Conservation (phyloP, 352 stramenopile genomes). For the Globisporangium emineosum region DNA sequence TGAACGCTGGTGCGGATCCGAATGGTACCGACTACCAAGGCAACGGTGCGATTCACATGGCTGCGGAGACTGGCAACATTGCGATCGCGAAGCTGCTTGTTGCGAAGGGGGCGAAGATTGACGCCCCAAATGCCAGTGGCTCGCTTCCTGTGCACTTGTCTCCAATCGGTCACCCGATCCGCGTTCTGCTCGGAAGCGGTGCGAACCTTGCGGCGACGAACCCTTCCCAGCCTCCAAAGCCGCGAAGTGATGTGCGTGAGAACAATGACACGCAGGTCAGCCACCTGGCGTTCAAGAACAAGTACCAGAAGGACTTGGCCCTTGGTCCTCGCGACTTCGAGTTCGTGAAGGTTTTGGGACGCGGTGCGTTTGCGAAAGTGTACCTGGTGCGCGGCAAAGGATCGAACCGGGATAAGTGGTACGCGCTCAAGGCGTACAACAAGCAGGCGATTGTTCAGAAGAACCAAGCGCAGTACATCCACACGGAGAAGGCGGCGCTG, state of each 20-base stretch:
- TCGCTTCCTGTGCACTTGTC: conserved; percentile 82
- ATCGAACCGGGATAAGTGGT: conserved; percentile 85
- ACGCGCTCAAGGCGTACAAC: conserved; percentile 86
- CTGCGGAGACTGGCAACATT: conserved; percentile 76
- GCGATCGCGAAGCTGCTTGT: conserved; percentile 73
- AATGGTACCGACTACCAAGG: conserved; percentile 82
- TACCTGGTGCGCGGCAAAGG: conserved; percentile 82
- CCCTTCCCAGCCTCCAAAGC: conserved; percentile 58
- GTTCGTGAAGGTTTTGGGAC: conserved; percentile 83
- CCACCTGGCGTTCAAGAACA: conserved; percentile 90
- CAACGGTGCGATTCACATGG: conserved; percentile 83
- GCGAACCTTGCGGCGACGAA: conserved; percentile 70
- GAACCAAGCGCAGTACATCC: conserved; percentile 87
- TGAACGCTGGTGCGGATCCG: conserved; percentile 64
- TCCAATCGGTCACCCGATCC: conserved; percentile 83
- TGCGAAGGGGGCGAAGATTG: conserved; percentile 64
- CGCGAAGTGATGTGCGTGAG: conserved; percentile 46
- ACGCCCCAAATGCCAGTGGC: conserved; percentile 73
- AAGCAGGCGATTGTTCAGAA: conserved; percentile 88
- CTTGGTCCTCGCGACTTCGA: conserved; percentile 83
- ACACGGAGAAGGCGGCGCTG: conserved; percentile 79
- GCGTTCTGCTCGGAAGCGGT: conserved; percentile 71
- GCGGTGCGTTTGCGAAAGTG: conserved; percentile 82
- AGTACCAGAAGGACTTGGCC: conserved; percentile 84
- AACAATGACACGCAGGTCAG: conserved; percentile 67